Evolutionary conservation across 192 early-diverging fungal genomes (phyloP).

Genomic region (Allomyces javanicus): DNA sequence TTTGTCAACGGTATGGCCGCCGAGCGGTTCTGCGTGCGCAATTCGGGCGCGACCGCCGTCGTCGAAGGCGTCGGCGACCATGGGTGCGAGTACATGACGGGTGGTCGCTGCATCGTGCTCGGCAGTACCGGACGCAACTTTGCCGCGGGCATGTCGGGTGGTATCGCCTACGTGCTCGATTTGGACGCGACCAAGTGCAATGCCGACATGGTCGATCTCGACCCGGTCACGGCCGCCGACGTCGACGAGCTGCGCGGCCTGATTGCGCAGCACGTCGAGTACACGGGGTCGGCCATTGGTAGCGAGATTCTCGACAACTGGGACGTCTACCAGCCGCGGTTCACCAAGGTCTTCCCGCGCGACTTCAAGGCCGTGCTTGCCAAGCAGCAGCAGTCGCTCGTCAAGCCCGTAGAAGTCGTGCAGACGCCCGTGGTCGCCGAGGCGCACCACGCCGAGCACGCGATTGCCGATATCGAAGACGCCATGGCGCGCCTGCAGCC

Average conservation of each 20-base stretch:
- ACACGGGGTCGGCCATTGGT: constrained; percentile 64
- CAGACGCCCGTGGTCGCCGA: constrained; percentile 13
- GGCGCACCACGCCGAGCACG: constrained; percentile 27
- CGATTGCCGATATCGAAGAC: constrained; percentile 76
- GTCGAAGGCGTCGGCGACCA: constrained; percentile 96
- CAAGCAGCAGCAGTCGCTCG: constrained; percentile 22
- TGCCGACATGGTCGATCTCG: constrained; percentile 77
- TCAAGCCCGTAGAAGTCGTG: constrained; percentile 4
- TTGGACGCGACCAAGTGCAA: constrained; percentile 54
- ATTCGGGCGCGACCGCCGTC: constrained; percentile 90
- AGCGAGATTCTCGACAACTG: constrained; percentile 49
- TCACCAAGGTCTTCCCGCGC: constrained; percentile 82
- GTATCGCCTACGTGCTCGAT: constrained; percentile 86
- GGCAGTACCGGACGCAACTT: constrained; percentile 87
- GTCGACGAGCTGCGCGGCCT: constrained; percentile 48
- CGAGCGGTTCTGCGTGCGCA: constrained; percentile 93
- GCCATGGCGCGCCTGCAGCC: constrained; percentile 55
- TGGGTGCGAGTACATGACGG: constrained; percentile 99
- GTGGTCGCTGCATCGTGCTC: constrained; percentile 76
- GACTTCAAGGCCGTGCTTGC: constrained; percentile 69
- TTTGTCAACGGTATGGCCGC: constrained; percentile 88
- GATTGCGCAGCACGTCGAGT: constrained; percentile 59
- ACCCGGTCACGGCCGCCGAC: constrained; percentile 31
- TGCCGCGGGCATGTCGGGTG: constrained; percentile 97
- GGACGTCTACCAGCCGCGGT: constrained; percentile 45